Evolutionary conservation across 1,284 basidiomycete genomes (phyloP), one percentile per base, ranked within the genome.

Genomic region (Phlebopus sp.): DNA sequence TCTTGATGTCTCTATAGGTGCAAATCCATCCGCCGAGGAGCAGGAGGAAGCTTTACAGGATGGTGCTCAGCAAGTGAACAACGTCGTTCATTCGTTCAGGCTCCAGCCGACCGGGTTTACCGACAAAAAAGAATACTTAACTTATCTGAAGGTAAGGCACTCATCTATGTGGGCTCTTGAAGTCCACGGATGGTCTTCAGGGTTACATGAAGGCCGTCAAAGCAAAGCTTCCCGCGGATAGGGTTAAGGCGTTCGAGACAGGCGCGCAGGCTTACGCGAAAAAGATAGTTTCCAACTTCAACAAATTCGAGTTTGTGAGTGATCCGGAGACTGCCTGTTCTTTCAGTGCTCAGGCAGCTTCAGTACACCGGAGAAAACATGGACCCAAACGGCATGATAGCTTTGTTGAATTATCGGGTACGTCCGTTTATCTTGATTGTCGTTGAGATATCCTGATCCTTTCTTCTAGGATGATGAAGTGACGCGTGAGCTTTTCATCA

Each of bases 11-110:
- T 18, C 10, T 23, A 44, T 53, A 92, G 90, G 91, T 66, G 92
- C 86, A 52, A 94, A 95, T 71, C 89, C 92, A 37, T 95, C 96
- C 46, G 78, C 87, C 32, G 97, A 99, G 76, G 97, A 97, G 52
- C 72, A 73, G 42, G 85, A 84, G 3, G 97, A 99, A 56, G 78
- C 76, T 27, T 70, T 97, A 51, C 95, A 93, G 68, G 86, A 90
- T 14, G 92, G 90, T 57, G 78, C 83, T 29, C 37, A 50, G 15
- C 75, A 77, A 56, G 88, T 97, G 66, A 99, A 95, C 86, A 93
- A 99, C 73, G 78, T 99, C 58, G 86, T 87, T 53, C 75, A 94
- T 78, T 92, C 93, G 42, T 95, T 96, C 85, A 88, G 94, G 63
- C 87, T 99, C 54, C 82, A 91, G 66, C 41, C 69, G 32, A 96